phyloP scores from a whole-genome alignment of 169 alveolate species.

The Eimeria mitis region DNA sequence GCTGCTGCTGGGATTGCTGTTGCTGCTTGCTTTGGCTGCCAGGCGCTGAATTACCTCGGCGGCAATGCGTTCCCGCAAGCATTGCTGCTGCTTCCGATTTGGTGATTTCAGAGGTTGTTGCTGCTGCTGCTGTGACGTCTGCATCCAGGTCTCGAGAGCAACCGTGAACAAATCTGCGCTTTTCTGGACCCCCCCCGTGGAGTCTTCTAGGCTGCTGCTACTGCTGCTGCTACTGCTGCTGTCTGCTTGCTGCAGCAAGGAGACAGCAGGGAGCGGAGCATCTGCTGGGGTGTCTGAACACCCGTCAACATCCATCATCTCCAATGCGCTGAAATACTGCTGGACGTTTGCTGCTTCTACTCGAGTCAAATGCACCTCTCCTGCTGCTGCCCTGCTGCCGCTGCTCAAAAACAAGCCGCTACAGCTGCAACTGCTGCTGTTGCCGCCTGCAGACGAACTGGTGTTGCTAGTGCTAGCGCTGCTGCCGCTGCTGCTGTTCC shows the following conservation, averaged over 20 bases:
- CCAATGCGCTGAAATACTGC: not conserved
- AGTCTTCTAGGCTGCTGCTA: constrained; percentile 7
- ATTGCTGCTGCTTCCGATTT: constrained; percentile 14
- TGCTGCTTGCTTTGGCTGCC: not conserved
- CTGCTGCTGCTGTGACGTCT: not conserved
- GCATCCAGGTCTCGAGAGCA: not conserved
- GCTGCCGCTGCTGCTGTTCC: not conserved
- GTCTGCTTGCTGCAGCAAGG: constrained; percentile 20
- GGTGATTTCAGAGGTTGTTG: not conserved
- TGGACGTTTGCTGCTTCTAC: constrained; percentile 18
- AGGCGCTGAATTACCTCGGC: constrained; percentile 16
- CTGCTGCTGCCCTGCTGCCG: constrained; percentile 20
- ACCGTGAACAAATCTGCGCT: not conserved
- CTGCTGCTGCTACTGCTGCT: constrained; percentile 32
- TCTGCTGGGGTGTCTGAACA: constrained; percentile 16
- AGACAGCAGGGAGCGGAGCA: constrained; percentile 22
- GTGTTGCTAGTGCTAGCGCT: constrained; percentile 17
- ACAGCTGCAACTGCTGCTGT: constrained; percentile 56
- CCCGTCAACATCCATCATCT: constrained; percentile 51
- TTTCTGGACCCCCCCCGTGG: not conserved
- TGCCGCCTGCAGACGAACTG: not conserved
- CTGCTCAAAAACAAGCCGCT: not conserved
- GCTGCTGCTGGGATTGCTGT: not conserved
- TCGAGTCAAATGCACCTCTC: constrained; percentile 3
- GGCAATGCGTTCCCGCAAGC: constrained; percentile 1